Conservation (phyloP, 352 stramenopile genomes). For the Pythium dissimile region DNA sequence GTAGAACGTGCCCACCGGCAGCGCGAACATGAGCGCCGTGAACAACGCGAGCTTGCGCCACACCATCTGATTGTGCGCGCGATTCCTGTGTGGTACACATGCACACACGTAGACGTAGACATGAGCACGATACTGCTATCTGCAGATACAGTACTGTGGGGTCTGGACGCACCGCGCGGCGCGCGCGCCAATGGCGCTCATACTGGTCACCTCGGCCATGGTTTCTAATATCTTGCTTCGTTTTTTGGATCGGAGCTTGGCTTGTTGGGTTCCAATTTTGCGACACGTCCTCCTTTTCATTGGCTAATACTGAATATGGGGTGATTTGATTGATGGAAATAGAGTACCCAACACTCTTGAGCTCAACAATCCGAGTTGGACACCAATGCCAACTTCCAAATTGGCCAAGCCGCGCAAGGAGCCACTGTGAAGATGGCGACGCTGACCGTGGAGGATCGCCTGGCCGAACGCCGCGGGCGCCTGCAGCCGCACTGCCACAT, state of each 20-base stretch:
- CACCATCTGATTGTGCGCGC: constrained; percentile 66
- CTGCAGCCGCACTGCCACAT: constrained; percentile 60
- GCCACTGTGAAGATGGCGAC: constrained; percentile 19
- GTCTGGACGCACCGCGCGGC: constrained; percentile 18
- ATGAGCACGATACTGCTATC: no score
- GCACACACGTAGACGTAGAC: no score
- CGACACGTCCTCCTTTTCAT: constrained; percentile 1
- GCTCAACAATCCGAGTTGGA: background rate
- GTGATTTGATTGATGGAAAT: constrained; percentile 11
- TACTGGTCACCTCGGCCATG: constrained; percentile 21
- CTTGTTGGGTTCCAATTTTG: background rate
- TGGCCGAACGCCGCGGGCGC: constrained; percentile 49
- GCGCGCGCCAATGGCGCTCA: constrained; percentile 21
- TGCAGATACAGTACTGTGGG: no score
- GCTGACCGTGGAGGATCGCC: constrained; percentile 36
- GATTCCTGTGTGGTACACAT: constrained; percentile 38
- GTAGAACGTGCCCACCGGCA: constrained; percentile 68
- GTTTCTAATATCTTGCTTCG: background rate
- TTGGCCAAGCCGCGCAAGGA: background rate
- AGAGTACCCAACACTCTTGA: constrained; percentile 11
- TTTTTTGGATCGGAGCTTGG: background rate
- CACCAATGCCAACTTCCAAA: no score
- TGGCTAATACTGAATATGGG: constrained; percentile 11
- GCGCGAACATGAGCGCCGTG: constrained; percentile 61
- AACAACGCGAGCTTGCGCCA: constrained; percentile 71